Evolutionary conservation across 306 rosid species (phyloP).

Genomic region (Ziziphus jujuba): DNA sequence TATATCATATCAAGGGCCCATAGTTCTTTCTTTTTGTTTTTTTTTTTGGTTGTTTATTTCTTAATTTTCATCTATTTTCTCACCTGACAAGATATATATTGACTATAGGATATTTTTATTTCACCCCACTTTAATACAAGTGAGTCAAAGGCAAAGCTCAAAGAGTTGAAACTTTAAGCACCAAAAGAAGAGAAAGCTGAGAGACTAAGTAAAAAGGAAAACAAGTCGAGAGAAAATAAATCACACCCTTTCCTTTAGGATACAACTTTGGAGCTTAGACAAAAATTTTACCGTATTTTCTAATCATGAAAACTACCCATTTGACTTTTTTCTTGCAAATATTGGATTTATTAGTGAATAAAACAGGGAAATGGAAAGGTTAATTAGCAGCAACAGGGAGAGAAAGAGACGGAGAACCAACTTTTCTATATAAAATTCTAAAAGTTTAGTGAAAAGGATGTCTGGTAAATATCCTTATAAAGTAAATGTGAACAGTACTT

Average conservation of each 20-base stretch:
- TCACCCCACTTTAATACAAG: too few relatives aligned
- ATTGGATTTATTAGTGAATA: neutral
- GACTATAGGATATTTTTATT: too few relatives aligned
- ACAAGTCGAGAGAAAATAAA: neutral
- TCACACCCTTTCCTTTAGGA: neutral
- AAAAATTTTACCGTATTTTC: too few relatives aligned
- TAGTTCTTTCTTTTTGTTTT: too few relatives aligned
- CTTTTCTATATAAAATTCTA: slow-evolving; percentile 1
- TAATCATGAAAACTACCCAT: neutral
- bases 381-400: neutral
- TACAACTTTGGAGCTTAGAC: neutral
- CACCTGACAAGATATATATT: too few relatives aligned
- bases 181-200: neutral
- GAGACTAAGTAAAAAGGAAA: neutral
- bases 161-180: neutral
- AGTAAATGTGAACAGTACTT: neutral
- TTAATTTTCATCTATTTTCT: too few relatives aligned
- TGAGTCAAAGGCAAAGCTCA: neutral
- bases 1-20: too few relatives aligned
- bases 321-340: neutral
- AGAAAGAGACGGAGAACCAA: neutral
- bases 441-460: slow-evolving; percentile 19
- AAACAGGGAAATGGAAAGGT: neutral
- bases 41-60: too few relatives aligned
- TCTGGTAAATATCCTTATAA: slow-evolving; percentile 5